Base-by-base conservation (phyloP, 192 early-diverging fungal genomes). In the Geranomyces variabilis region DNA sequence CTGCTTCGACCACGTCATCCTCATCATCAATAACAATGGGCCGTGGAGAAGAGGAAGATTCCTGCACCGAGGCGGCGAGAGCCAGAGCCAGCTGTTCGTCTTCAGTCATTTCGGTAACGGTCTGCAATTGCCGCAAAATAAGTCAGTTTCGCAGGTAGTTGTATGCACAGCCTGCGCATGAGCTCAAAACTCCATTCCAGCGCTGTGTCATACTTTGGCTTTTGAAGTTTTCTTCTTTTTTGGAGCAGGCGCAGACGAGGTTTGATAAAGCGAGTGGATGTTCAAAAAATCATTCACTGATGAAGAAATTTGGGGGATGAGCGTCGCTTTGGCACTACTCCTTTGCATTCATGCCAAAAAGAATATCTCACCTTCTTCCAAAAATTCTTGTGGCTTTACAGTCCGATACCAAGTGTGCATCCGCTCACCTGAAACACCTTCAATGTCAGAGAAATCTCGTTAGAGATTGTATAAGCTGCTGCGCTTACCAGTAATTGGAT, bases 51-150 rank as follows among this genome's bases (percentile, higher is more conserved):
- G 28, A 66, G 58, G 19, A 29, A 31, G 24, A 45, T 24, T 72
- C 29, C 8, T 66, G 73, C 47, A 90, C 79, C 31, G 93, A 94
- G 1, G 91, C 93, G 24, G 82, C 83, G 67, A 97, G 88, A 14
- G 94, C 94, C 19, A 92, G 86, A 17, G 87, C 85, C 13, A 97
- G 70, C 75, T 95, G 92, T 63, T 97, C 94, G 51, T 95, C 96
- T 80, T 96, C 94, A 14, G 89, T 85, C 89, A 96, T 86, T 43
- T 91, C 88, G 10, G 84, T 79, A 0, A 93, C 75, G 48, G 48
- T 78, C 84, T 74, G 57, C 48, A n/a, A 15, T 53, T 41, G 36
- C 36, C 36, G 36, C 36, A 41, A n/a, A n/a, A n/a, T n/a, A n/a
- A 7, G 36, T 41, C 36, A 41, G 36, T 41, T 41, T 41, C 36